Evolutionary conservation across 768 basidiomycete species (phyloP), one percentile per base, ranked within the genome.

Genomic region (Tricholoma sp.): DNA sequence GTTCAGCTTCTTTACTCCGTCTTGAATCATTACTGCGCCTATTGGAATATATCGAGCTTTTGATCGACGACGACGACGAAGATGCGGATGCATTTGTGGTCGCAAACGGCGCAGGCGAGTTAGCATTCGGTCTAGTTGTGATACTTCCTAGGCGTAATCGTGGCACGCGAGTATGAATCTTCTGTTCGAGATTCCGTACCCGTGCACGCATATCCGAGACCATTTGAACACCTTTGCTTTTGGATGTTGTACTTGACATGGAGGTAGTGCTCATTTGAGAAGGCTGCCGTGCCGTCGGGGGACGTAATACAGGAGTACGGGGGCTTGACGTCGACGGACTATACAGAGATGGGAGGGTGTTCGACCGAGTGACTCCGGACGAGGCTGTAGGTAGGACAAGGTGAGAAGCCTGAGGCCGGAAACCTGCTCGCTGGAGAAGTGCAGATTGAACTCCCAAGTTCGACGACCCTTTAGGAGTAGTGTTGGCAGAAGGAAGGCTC

Each of bases 191-290:
- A 63, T 86, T 88, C 66, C 78, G 84, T 29, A 94, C 91, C 52
- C 88, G 81, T 37, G 89, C 90, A 41, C 92, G 83, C 88, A 94
- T 91, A 68, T 94, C 92, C 21, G 89, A 88, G 5, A 93, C 90
- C 92, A 94, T 94, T 66, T 94, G 91, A 3, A 92, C 89, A 24
- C 91, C 91, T 68, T 85, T 88, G 68, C 81, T 91, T 74, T 79
- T 88, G 4, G 88, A 80, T 11, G 81, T 72, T 3, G 80, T 80
- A 54, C 77, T 77, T 21, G 74, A 76, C 41, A 67, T 71, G 12
- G 78, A 74, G 50, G 71, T 74, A 27, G 75, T 79, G 59, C 72
- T 74, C 32, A 76, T 63, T 35, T 68, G 70, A 39, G 77, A 73
- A 22, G 68, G 62, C 57, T 72, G 78, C 29, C 78, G 74, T 43